Evolutionary conservation across 352 stramenopile genomes (phyloP), one percentile per base, ranked within the genome.

Genomic region (Pythium brachiatum): DNA sequence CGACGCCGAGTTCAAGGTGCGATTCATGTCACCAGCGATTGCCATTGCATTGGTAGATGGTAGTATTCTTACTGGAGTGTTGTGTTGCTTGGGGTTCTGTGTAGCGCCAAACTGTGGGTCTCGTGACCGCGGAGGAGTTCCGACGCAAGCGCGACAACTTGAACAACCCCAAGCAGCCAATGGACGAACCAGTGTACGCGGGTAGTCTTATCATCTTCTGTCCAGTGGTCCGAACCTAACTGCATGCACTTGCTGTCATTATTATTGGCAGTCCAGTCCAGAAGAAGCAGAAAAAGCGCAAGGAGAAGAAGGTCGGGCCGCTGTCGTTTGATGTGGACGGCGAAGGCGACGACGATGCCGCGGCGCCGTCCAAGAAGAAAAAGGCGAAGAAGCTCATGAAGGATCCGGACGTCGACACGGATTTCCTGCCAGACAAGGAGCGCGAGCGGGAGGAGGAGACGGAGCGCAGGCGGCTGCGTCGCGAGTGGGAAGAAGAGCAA

Each of bases 81-180:
- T 32, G 16, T 29, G 41, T 20, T 50, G 8, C 58, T 7, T 48
- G 0, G 3, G 70, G 9, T 44, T 7, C 44, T 29, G 21, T 21
- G 23, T 53, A 93, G 83, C 76, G 86, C 7, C 86, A 95, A 75
- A 95, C 85, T 4, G 81, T 94, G 12, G 96, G 96, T 7, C 72
- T 99, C 16, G 94, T 99, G n/a, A 98, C 92, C 2, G 95, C 93
- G 0, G 86, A 97, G 64, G 94, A 98, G 68, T 99, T 98, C 69
- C 76, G 89, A 3, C 89, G 87, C 57, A 89, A 89, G 41, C 80
- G 89, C n/a, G 87, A 96, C 57, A 73, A 95, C 57, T 58, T 92
- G 34, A 74, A 85, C 56, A 84, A 79, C 23, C 62, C 81, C 43
- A 79, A 75, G 25, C 61, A 67, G 47, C 44, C 53, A 7, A 46